Evolutionary conservation across 768 basidiomycete species (phyloP).

Genomic region (Dendrothele bispora): DNA sequence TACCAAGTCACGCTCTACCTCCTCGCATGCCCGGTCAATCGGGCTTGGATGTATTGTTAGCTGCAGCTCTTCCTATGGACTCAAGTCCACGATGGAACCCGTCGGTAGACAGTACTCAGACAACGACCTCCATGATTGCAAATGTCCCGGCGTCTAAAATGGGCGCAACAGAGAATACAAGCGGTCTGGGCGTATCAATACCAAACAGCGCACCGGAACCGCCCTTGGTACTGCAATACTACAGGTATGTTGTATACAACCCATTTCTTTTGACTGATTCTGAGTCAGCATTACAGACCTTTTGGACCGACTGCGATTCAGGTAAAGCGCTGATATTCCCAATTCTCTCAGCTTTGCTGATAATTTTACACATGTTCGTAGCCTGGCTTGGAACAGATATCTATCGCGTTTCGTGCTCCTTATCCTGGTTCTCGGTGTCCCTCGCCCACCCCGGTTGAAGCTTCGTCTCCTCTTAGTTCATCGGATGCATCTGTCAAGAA

Average conservation of each 20-base stretch:
- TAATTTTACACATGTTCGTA: background rate
- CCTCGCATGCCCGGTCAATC: background rate
- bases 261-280: background rate
- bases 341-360: no score
- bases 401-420: no score
- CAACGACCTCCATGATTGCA: no score
- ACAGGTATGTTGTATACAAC: background rate
- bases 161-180: no score
- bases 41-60: background rate
- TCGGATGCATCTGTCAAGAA: no score
- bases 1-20: no score
- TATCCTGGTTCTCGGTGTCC: background rate
- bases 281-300: background rate
- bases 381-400: slow-evolving; percentile 4
- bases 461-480: no score
- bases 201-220: background rate
- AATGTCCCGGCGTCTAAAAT: no score
- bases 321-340: background rate
- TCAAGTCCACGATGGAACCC: background rate
- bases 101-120: no score
- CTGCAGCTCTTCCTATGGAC: slow-evolving; percentile 1
- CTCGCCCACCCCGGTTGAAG: background rate
- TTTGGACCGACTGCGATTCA: slow-evolving; percentile 6
- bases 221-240: slow-evolving; percentile 1
- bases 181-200: no score